phyloP scores from a whole-genome alignment of 345 rosid genomes.

The Lagerstroemia speciosa region DNA sequence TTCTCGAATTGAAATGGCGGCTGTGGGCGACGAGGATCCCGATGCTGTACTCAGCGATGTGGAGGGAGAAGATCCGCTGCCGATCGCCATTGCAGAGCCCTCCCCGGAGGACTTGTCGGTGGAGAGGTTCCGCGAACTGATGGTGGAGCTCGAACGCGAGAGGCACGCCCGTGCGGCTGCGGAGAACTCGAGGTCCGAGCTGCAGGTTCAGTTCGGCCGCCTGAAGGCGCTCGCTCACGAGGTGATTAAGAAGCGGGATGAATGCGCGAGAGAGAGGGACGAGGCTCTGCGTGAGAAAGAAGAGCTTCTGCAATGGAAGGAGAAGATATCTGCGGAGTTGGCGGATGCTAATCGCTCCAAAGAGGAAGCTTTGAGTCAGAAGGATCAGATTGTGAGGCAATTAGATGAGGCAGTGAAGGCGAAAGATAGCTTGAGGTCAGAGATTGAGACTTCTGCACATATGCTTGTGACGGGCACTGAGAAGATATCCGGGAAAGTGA shows the following conservation, averaged over 20 bases:
- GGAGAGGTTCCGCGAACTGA: constrained; percentile 51
- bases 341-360: constrained; percentile 34
- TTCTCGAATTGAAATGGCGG: constrained; percentile 34
- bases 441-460: constrained; percentile 77
- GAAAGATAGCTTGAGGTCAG: constrained; percentile 56
- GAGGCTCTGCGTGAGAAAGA: constrained; percentile 71
- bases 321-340: constrained; percentile 38
- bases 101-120: constrained; percentile 33
- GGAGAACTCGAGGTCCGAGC: constrained; percentile 64
- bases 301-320: constrained; percentile 35
- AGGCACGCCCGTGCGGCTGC: constrained; percentile 68
- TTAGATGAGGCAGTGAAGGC: constrained; percentile 49
- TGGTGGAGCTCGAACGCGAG: constrained; percentile 86
- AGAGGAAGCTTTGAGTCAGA: constrained; percentile 43
- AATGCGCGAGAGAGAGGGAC: constrained; percentile 59
- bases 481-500: constrained; percentile 83
- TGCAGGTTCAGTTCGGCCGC: constrained; percentile 50
- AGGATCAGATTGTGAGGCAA: constrained; percentile 46
- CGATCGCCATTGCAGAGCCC: constrained; percentile 31
- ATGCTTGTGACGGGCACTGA: constrained; percentile 91
- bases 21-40: constrained; percentile 44
- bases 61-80: constrained; percentile 59
- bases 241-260: constrained; percentile 80
- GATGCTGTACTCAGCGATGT: constrained; percentile 89
- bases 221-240: constrained; percentile 73